Evolutionary conservation across 352 stramenopile genomes (phyloP).

Genomic region (Globisporangium splendens): DNA sequence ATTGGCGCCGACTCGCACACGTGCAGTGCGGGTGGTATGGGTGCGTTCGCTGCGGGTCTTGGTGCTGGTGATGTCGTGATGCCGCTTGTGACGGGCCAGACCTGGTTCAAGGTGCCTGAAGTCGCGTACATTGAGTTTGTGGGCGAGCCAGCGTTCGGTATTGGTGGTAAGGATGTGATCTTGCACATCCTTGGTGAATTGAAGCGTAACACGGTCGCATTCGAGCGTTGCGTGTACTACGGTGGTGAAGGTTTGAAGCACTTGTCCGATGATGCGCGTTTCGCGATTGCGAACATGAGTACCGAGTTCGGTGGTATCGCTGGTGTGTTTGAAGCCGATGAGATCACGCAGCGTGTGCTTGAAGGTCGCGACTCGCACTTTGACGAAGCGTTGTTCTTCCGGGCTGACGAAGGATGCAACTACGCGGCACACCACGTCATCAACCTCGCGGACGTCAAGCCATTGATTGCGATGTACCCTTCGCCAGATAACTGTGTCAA

Average conservation of each 20-base stretch:
- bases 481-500: slow-evolving; percentile 79
- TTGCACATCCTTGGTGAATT: slow-evolving; percentile 73
- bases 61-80: slow-evolving; percentile 80
- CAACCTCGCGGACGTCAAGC: slow-evolving; percentile 50
- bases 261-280: slow-evolving; percentile 75
- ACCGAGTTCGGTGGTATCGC: slow-evolving; percentile 81
- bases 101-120: slow-evolving; percentile 83
- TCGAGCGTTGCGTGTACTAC: slow-evolving; percentile 79
- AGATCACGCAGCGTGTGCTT: slow-evolving; percentile 65
- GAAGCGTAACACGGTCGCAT: slow-evolving; percentile 82
- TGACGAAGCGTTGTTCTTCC: slow-evolving; percentile 74
- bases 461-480: slow-evolving; percentile 69
- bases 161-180: slow-evolving; percentile 81
- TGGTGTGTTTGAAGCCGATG: slow-evolving; percentile 75
- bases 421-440: slow-evolving; percentile 80
- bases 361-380: slow-evolving; percentile 48
- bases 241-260: slow-evolving; percentile 55
- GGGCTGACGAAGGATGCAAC: slow-evolving; percentile 53
- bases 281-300: slow-evolving; percentile 82
- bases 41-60: slow-evolving; percentile 65
- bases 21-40: slow-evolving; percentile 74
- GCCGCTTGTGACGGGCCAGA: slow-evolving; percentile 79
- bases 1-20: slow-evolving; percentile 80
- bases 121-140: slow-evolving; percentile 79
- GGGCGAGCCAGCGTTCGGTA: slow-evolving; percentile 59